Percentiles rank a stretch among this genome's conserved stretches.
phyloP scores from a whole-genome alignment of 108 stramenopile genomes.

The Fistulifera solaris region DNA sequence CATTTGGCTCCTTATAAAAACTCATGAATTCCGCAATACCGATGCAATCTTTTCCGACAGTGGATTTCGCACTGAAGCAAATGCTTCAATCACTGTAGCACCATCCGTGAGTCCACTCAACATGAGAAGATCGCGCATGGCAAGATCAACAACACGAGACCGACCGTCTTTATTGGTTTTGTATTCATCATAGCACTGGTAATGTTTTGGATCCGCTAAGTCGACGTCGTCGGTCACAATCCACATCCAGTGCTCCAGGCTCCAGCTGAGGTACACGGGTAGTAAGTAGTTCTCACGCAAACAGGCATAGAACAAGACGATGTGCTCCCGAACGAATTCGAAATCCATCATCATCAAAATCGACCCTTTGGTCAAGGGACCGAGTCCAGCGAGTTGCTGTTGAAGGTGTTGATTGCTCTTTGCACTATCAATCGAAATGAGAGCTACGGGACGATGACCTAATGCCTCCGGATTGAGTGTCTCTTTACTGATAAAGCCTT shows the following conservation, averaged over 20 bases:
- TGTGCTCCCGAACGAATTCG: neutral
- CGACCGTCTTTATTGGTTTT: no score
- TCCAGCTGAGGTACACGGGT: conserved; percentile 1
- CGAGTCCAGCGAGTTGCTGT: neutral
- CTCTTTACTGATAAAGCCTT: no score
- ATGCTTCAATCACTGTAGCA: no score
- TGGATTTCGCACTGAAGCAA: no score
- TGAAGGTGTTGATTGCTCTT: neutral
- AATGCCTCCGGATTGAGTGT: no score
- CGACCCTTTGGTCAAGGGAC: neutral
- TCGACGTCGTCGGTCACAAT: neutral
- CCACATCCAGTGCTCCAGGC: neutral
- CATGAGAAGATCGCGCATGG: no score
- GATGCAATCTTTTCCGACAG: no score
- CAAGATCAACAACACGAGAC: no score
- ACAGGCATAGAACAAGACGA: neutral
- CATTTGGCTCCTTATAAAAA: no score
- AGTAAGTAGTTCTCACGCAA: neutral
- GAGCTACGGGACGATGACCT: neutral
- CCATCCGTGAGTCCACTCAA: no score
- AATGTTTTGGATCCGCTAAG: neutral
- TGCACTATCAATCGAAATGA: neutral
- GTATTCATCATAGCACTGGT: neutral
- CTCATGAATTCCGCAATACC: no score
- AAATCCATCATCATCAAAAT: conserved; percentile 5